A percentile compares a stretch with the other conserved stretches of the same genome.
These are phyloP conservation scores for Suillus fuscotomentosus DNA, from an alignment of 768 basidiomycete species.

Conservation along the genomic window DNA sequence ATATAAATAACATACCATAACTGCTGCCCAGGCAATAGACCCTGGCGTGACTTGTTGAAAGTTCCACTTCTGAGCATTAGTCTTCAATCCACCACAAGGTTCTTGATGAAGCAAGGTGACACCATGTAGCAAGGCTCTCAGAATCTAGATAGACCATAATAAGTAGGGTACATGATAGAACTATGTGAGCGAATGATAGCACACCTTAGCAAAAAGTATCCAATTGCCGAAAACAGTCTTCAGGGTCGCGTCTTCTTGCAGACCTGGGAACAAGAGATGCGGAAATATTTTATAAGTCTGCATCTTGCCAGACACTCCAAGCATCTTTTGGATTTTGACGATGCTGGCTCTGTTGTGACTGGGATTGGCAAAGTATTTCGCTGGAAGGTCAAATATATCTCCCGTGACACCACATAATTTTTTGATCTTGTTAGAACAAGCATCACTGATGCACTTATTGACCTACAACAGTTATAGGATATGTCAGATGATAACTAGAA, in stretches of 20 bases:
- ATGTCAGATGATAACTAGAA: not conserved
- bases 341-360: not conserved
- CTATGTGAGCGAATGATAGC: not conserved
- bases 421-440: not conserved
- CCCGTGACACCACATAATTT: not conserved
- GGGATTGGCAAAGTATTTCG: not conserved
- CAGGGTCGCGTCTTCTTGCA: not conserved
- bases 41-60: slow-evolving; percentile 2
- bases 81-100: not conserved
- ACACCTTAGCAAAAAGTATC: not conserved
- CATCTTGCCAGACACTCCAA: not conserved
- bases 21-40: not conserved
- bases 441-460: not conserved
- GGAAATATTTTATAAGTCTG: not conserved
- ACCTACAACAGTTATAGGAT: not conserved
- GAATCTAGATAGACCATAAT: not conserved
- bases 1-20: not conserved
- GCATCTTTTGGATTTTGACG: not conserved
- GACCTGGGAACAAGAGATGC: not conserved
- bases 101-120: not conserved
- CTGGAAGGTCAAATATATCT: not conserved
- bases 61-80: slow-evolving; percentile 1
- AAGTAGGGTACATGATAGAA: not conserved
- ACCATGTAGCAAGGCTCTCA: not conserved
- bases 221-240: not conserved